Evolutionary conservation across 768 basidiomycete genomes (phyloP).

Genomic region (Psilocybe tampanensis): DNA sequence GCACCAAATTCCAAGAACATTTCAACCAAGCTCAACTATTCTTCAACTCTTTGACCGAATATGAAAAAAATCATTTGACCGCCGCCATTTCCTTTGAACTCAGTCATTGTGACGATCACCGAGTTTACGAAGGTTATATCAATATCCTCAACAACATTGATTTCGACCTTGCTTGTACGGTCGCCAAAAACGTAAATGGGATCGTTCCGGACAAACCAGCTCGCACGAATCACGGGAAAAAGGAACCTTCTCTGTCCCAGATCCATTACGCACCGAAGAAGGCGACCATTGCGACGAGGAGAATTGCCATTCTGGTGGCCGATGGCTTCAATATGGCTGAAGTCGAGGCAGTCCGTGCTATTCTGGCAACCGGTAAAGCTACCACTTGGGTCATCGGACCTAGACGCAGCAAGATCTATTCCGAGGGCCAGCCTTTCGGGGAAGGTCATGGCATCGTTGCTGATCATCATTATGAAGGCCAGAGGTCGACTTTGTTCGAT

Average conservation of each 20-base stretch:
- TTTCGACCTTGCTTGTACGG: slow-evolving; percentile 66
- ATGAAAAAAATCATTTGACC: slow-evolving; percentile 75
- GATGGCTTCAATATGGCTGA: slow-evolving; percentile 73
- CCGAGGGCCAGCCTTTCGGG: slow-evolving; percentile 30
- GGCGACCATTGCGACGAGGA: slow-evolving; percentile 64
- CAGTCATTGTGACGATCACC: slow-evolving; percentile 77
- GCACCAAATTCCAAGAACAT: slow-evolving; percentile 79
- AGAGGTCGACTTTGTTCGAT: slow-evolving; percentile 84
- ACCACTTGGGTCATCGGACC: slow-evolving; percentile 68
- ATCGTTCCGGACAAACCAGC: slow-evolving; percentile 53
- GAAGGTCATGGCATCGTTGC: slow-evolving; percentile 41
- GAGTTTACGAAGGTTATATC: slow-evolving; percentile 70
- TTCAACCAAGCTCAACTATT: slow-evolving; percentile 77
- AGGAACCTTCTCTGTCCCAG: slow-evolving; percentile 61
- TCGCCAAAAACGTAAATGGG: slow-evolving; percentile 69
- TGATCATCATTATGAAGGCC: slow-evolving; percentile 77
- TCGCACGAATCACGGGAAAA: slow-evolving; percentile 59
- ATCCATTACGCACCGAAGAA: slow-evolving; percentile 51
- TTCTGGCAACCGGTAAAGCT: slow-evolving; percentile 53
- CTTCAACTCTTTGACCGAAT: slow-evolving; percentile 72
- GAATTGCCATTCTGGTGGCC: slow-evolving; percentile 75
- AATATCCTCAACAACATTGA: slow-evolving; percentile 73
- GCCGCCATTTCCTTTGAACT: slow-evolving; percentile 81
- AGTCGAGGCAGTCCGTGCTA: slow-evolving; percentile 58
- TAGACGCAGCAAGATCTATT: slow-evolving; percentile 56